A percentile compares a stretch with the other conserved stretches of the same genome.
Conservation (phyloP, 202 grass and related monocot species). For the Elaeis oleifera region DNA sequence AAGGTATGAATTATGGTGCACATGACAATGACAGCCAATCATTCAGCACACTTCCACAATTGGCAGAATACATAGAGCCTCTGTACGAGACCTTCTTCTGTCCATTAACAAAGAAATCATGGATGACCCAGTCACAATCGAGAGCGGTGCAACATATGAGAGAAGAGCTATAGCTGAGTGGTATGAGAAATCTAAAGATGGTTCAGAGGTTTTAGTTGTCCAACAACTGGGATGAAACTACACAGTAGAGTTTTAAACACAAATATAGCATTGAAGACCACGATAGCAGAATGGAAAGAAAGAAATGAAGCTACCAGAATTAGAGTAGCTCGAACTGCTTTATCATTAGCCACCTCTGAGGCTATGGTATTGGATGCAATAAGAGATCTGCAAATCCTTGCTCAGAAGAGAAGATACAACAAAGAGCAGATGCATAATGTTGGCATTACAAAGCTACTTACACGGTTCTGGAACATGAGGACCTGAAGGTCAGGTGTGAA, state of each 20-base stretch:
- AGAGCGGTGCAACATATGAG: slow-evolving; percentile 83
- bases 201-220: slow-evolving; percentile 51
- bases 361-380: slow-evolving; percentile 68
- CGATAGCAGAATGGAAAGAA: slow-evolving; percentile 64
- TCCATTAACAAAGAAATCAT: slow-evolving; percentile 82
- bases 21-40: slow-evolving; percentile 31
- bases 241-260: slow-evolving; percentile 51
- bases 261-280: slow-evolving; percentile 59
- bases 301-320: slow-evolving; percentile 61
- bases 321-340: slow-evolving; percentile 45
- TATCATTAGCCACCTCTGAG: slow-evolving; percentile 41
- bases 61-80: slow-evolving; percentile 63
- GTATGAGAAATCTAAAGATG: slow-evolving; percentile 42
- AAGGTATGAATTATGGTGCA: slow-evolving; percentile 45
- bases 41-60: slow-evolving; percentile 32
- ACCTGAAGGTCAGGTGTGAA: slow-evolving; percentile 40
- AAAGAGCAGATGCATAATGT: slow-evolving; percentile 65
- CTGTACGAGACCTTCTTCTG: slow-evolving; percentile 92
- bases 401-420: slow-evolving; percentile 43
- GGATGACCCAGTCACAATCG: slow-evolving; percentile 69
- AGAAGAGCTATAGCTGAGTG: slow-evolving; percentile 61
- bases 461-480: slow-evolving; percentile 48
- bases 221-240: slow-evolving; percentile 54
- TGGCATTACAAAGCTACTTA: slow-evolving; percentile 71
- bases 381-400: slow-evolving; percentile 53